Evolutionary conservation across 495 filamentous ascomycete genomes (phyloP).

Genomic region (Penicillium cinerascens): DNA sequence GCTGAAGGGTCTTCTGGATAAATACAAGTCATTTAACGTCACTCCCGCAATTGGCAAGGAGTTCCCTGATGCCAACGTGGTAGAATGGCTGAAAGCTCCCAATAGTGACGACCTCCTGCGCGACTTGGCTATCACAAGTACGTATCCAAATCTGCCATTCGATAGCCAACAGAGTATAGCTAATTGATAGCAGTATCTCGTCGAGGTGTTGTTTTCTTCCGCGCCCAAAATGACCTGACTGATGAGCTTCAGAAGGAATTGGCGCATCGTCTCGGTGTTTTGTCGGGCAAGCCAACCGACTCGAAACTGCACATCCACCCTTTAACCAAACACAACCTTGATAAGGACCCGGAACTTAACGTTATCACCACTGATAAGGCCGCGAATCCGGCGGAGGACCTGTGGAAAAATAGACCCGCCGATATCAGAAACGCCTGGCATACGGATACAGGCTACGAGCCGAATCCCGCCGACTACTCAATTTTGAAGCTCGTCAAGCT

Average conservation of each 20-base stretch:
- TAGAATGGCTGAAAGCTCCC: slow-evolving; percentile 2
- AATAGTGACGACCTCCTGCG: slow-evolving; percentile 2
- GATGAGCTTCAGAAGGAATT: slow-evolving; percentile 60
- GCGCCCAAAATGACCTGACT: slow-evolving; percentile 55
- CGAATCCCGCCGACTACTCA: slow-evolving; percentile 60
- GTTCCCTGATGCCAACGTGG: slow-evolving; percentile 7
- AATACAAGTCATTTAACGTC: slow-evolving; percentile 31
- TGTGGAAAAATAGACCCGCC: neutral
- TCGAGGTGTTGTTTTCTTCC: slow-evolving; percentile 70
- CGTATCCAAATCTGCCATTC: neutral
- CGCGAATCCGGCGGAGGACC: neutral
- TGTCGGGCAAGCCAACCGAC: slow-evolving; percentile 53
- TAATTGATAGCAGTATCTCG: slow-evolving; percentile 53
- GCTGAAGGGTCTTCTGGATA: slow-evolving; percentile 46
- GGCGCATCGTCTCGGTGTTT: slow-evolving; percentile 52
- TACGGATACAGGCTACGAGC: slow-evolving; percentile 65
- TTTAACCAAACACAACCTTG: slow-evolving; percentile 25
- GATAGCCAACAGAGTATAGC: neutral
- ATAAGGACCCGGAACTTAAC: slow-evolving; percentile 51
- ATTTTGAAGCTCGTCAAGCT: slow-evolving; percentile 53
- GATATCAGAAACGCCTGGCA: slow-evolving; percentile 45
- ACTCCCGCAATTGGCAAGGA: slow-evolving; percentile 14
- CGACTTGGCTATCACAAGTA: slow-evolving; percentile 4
- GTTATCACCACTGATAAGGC: slow-evolving; percentile 48
- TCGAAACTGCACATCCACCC: slow-evolving; percentile 64